A percentile compares a stretch with the other conserved stretches of the same genome.
phyloP scores from a whole-genome alignment of 1,284 basidiomycete species.

The Lignosus rhinocerotis region DNA sequence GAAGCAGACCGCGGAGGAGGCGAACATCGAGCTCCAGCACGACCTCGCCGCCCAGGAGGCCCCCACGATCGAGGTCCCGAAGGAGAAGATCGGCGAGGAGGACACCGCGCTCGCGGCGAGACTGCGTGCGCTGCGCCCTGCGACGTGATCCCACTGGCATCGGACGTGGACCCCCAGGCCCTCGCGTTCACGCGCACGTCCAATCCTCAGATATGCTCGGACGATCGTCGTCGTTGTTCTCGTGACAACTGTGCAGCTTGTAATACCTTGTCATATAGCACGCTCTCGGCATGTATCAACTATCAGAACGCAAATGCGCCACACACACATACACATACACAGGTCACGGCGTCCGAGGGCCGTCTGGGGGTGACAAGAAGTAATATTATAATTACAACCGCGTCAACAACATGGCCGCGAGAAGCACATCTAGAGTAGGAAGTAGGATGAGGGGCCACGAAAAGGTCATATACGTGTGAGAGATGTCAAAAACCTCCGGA shows the following conservation, averaged over 20 bases:
- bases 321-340: not conserved
- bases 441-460: not conserved
- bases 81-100: conserved; percentile 70
- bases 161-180: conserved; percentile 14
- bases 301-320: conserved; percentile 2
- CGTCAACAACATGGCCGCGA: conserved; percentile 13
- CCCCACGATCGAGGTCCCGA: conserved; percentile 53
- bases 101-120: conserved; percentile 82
- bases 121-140: conserved; percentile 78
- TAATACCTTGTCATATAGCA: conserved; percentile 22
- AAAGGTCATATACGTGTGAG: conserved; percentile 6
- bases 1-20: conserved; percentile 95
- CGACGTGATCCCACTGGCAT: conserved; percentile 43
- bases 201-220: not conserved
- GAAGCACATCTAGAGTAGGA: conserved; percentile 11
- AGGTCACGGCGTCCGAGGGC: not conserved
- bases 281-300: conserved; percentile 19
- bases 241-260: conserved; percentile 13
- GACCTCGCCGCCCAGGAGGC: conserved; percentile 75
- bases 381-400: conserved; percentile 14
- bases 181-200: not conserved
- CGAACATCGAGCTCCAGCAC: conserved; percentile 94
- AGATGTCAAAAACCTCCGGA: conserved; percentile 1
- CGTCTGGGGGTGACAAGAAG: conserved; percentile 1
- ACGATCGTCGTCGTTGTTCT: conserved; percentile 9